These are phyloP conservation scores for Coemansia sp. DNA, from an alignment of 192 early-diverging fungal genomes.

Conservation along the genomic window DNA sequence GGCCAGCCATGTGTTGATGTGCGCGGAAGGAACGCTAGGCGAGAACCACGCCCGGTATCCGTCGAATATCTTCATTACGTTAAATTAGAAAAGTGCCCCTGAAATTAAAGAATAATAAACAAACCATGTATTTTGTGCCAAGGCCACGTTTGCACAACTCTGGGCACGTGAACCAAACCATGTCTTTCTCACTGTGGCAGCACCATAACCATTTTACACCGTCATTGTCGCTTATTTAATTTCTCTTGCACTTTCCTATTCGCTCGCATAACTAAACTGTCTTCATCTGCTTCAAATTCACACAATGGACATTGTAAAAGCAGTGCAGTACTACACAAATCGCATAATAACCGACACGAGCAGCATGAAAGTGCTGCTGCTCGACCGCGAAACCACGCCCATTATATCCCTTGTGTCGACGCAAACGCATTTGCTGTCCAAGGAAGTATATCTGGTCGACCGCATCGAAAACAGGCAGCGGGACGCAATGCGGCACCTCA, in stretches of 20 bases:
- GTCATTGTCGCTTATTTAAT: too few species aligned
- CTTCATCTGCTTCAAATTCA: not conserved
- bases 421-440: slow-evolving; percentile 86
- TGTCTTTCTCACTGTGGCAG: too few species aligned
- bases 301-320: slow-evolving; percentile 76
- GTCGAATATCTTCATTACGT: slow-evolving; percentile 41
- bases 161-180: too few species aligned
- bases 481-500: slow-evolving; percentile 93
- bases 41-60: slow-evolving; percentile 49
- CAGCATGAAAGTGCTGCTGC: slow-evolving; percentile 97
- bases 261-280: too few species aligned
- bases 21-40: slow-evolving; percentile 36
- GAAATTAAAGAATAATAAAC: too few species aligned
- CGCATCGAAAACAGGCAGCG: slow-evolving; percentile 79
- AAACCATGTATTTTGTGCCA: too few species aligned
- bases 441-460: slow-evolving; percentile 94
- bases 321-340: slow-evolving; percentile 83
- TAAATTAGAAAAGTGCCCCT: too few species aligned
- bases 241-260: too few species aligned
- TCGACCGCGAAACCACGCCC: slow-evolving; percentile 94
- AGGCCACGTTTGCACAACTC: too few species aligned
- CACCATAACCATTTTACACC: too few species aligned
- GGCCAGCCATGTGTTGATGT: slow-evolving; percentile 41
- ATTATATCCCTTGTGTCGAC: slow-evolving; percentile 93
- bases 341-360: slow-evolving; percentile 88